A percentile compares a stretch with the other conserved stretches of the same genome.
Evolutionary conservation across 345 rosid genomes (phyloP).

Genomic region (Aethionema arabicum): DNA sequence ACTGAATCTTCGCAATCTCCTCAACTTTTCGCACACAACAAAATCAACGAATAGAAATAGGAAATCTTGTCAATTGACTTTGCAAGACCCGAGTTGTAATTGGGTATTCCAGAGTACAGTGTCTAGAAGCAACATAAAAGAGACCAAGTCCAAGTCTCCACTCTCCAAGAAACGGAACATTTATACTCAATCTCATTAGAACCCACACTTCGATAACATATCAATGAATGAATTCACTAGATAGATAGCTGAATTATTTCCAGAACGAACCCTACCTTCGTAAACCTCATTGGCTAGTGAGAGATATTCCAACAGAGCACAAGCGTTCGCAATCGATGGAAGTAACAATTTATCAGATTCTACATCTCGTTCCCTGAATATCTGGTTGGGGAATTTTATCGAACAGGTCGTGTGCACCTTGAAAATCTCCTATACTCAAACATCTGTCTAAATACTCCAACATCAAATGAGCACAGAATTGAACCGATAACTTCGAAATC

Average conservation of each 20-base stretch:
- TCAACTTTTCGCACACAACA: too few relatives aligned
- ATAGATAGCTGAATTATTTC: slow-evolving; percentile 26
- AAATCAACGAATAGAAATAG: too few relatives aligned
- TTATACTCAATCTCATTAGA: slow-evolving; percentile 28
- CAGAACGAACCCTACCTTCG: slow-evolving; percentile 19
- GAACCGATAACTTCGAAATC: slow-evolving; percentile 5
- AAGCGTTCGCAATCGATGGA: slow-evolving; percentile 27
- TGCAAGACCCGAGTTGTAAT: too few relatives aligned
- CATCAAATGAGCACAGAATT: slow-evolving; percentile 4
- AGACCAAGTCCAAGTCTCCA: too few relatives aligned
- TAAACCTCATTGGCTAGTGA: slow-evolving; percentile 34
- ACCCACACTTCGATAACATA: slow-evolving; percentile 32
- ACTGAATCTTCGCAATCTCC: too few relatives aligned
- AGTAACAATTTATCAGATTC: slow-evolving; percentile 29
- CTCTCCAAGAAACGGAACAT: too few relatives aligned
- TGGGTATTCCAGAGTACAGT: too few relatives aligned
- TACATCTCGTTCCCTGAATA: slow-evolving; percentile 8
- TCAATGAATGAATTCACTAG: slow-evolving; percentile 37
- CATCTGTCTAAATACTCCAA: slow-evolving; percentile 1
- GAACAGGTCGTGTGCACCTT: slow-evolving; percentile 32
- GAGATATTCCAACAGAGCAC: slow-evolving; percentile 27
- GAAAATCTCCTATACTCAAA: slow-evolving; percentile 16
- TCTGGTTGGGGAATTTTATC: slow-evolving; percentile 37
- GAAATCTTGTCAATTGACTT: too few relatives aligned
- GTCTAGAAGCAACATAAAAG: too few relatives aligned